Evolutionary conservation across 2,329 filamentous ascomycete species (phyloP).

Genomic region (Pseudogymnoascus sp.): DNA sequence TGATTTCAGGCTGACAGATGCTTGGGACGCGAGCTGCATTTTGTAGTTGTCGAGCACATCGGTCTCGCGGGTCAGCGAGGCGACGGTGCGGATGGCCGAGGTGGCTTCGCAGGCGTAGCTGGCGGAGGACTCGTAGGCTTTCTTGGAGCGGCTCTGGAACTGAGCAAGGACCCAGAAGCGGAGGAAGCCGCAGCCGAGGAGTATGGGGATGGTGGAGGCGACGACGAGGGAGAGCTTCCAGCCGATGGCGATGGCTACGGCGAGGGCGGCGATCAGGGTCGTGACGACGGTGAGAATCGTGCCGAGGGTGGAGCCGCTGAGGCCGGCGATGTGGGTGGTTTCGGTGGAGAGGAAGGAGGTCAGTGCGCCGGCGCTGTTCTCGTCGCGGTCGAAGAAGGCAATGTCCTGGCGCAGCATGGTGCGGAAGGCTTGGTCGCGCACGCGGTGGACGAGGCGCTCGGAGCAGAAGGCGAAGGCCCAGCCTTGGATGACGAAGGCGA

Average conservation of each 20-base stretch:
- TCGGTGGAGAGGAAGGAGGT: slow-evolving; percentile 85
- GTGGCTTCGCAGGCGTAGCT: slow-evolving; percentile 90
- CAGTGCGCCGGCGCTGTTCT: slow-evolving; percentile 81
- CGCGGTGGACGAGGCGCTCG: slow-evolving; percentile 75
- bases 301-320: slow-evolving; percentile 80
- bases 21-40: slow-evolving; percentile 56
- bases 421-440: slow-evolving; percentile 74
- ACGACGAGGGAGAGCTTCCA: slow-evolving; percentile 87
- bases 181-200: slow-evolving; percentile 76
- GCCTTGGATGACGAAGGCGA: slow-evolving; percentile 62
- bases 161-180: slow-evolving; percentile 76
- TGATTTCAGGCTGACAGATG: slow-evolving; percentile 59
- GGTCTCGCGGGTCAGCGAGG: slow-evolving; percentile 75
- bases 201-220: slow-evolving; percentile 66
- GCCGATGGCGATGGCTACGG: slow-evolving; percentile 63
- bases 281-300: slow-evolving; percentile 74
- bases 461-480: slow-evolving; percentile 74
- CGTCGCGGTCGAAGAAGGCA: slow-evolving; percentile 78
- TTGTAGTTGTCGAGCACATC: slow-evolving; percentile 72
- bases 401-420: slow-evolving; percentile 89
- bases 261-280: slow-evolving; percentile 67
- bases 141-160: slow-evolving; percentile 72
- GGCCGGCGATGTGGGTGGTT: slow-evolving; percentile 78
- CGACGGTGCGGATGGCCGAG: slow-evolving; percentile 87
- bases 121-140: slow-evolving; percentile 70